Percentiles rank a stretch among this genome's conserved stretches.
Conservation (phyloP, 2,329 filamentous ascomycete species). For the Sclerotinia subarctica region DNA sequence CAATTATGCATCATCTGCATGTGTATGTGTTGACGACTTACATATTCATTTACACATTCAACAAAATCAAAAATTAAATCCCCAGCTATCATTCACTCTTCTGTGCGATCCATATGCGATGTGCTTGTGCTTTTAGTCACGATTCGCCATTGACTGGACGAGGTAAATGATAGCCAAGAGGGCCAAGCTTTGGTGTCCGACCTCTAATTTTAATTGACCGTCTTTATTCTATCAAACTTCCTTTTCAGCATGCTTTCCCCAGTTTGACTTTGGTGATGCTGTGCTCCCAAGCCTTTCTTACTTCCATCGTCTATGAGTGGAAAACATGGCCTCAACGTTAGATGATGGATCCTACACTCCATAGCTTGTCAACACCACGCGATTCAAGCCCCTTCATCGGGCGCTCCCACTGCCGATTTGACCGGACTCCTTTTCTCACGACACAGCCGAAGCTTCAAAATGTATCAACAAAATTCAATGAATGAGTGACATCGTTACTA, state of each 20-base stretch:
- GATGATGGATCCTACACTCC: neutral
- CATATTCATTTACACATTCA: neutral
- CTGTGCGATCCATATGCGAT: neutral
- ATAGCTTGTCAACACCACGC: neutral
- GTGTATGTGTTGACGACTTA: neutral
- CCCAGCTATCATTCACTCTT: no score
- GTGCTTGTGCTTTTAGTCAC: neutral
- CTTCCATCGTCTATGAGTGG: neutral
- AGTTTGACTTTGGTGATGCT: neutral
- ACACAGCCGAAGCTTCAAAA: neutral
- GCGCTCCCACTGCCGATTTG: neutral
- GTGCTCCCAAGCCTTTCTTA: neutral
- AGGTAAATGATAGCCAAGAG: slow-evolving; percentile 5
- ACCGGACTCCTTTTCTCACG: neutral
- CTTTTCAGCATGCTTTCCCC: neutral
- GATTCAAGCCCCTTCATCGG: slow-evolving; percentile 6
- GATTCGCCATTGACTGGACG: slow-evolving; percentile 1
- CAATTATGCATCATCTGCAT: neutral
- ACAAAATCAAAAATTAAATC: slow-evolving; percentile 13
- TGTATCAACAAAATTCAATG: no score
- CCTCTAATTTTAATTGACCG: slow-evolving; percentile 3
- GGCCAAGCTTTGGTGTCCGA: slow-evolving; percentile 15
- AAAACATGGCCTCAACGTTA: neutral
- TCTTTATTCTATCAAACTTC: neutral
- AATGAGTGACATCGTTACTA: neutral